Percentiles rank a stretch among this genome's conserved stretches.
phyloP scores from a whole-genome alignment of 306 rosid species.

The Lathyrus tuberosus region DNA sequence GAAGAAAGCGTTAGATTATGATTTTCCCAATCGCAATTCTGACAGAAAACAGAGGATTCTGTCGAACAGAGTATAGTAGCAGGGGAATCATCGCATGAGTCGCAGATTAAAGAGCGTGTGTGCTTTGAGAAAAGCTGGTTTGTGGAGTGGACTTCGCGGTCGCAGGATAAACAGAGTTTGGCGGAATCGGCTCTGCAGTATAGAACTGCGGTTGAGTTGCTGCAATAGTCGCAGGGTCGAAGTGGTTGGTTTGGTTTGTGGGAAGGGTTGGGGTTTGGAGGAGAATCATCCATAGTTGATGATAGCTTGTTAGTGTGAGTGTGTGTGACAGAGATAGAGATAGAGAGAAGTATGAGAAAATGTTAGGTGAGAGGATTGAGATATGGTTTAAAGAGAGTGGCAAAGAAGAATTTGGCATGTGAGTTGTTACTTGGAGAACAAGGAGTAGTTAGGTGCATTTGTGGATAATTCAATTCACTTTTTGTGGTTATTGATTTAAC shows the following conservation, averaged over 20 bases:
- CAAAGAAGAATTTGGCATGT: constrained; percentile 34
- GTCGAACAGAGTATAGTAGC: constrained; percentile 86
- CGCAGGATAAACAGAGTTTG: constrained; percentile 81
- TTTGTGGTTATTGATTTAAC: not conserved
- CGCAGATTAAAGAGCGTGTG: constrained; percentile 75
- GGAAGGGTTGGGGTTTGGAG: not conserved
- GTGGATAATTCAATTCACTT: not conserved
- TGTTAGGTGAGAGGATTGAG: constrained; percentile 19
- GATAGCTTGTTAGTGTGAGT: too few species aligned
- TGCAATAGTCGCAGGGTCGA: constrained; percentile 68
- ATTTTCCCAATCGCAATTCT: constrained; percentile 88
- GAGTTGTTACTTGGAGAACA: constrained; percentile 54
- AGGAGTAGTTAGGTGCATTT: constrained; percentile 29
- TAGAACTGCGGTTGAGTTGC: constrained; percentile 57
- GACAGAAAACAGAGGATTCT: constrained; percentile 72
- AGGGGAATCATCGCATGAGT: constrained; percentile 64
- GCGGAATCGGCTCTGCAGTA: constrained; percentile 94
- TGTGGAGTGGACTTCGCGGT: constrained; percentile 78
- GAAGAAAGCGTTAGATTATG: constrained; percentile 49
- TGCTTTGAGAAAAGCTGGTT: constrained; percentile 87
- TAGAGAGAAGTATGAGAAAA: not conserved
- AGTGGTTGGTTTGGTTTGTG: not conserved
- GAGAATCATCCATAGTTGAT: constrained; percentile 41
- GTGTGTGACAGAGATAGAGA: not conserved
- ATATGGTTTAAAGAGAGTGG: constrained; percentile 42